phyloP scores from a whole-genome alignment of 768 basidiomycete species.

The Lentinula guzmanii region DNA sequence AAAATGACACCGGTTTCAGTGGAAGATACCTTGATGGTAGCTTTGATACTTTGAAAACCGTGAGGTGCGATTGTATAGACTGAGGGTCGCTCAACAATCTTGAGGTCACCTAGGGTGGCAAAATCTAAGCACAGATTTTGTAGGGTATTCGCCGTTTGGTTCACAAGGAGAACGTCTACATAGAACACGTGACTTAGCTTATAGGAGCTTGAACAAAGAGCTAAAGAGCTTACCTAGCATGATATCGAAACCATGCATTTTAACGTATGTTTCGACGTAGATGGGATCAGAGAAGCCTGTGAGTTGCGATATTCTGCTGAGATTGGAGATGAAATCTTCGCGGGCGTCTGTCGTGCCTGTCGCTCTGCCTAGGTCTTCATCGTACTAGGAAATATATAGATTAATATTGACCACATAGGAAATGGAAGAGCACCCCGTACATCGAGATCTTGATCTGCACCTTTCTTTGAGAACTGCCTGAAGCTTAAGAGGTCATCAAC shows the following conservation, averaged over 20 bases:
- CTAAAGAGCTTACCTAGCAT: slow-evolving; percentile 55
- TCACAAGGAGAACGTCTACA: slow-evolving; percentile 90
- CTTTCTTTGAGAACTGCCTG: slow-evolving; percentile 94
- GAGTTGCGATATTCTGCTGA: slow-evolving; percentile 88
- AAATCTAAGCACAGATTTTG: slow-evolving; percentile 98
- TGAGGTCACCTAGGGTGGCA: slow-evolving; percentile 93
- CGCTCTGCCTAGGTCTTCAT: slow-evolving; percentile 82
- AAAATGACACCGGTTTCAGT: slow-evolving; percentile 99
- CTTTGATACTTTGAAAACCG: slow-evolving; percentile 97
- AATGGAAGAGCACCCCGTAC: slow-evolving; percentile 27
- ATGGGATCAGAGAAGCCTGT: slow-evolving; percentile 99
- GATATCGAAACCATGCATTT: slow-evolving; percentile 97
- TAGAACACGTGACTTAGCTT: background rate
- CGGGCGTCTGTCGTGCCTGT: slow-evolving; percentile 79
- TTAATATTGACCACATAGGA: background rate
- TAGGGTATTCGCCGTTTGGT: slow-evolving; percentile 89
- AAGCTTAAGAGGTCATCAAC: slow-evolving; percentile 91
- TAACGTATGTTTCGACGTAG: slow-evolving; percentile 96
- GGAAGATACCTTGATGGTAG: slow-evolving; percentile 96
- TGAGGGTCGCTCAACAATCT: slow-evolving; percentile 92
- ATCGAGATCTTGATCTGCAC: slow-evolving; percentile 71
- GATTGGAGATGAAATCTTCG: slow-evolving; percentile 92
- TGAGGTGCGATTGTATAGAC: slow-evolving; percentile 93
- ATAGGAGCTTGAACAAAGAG: background rate
- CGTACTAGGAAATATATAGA: slow-evolving; percentile 49